Percentiles rank a stretch among this genome's conserved stretches.
Conservation (phyloP, 768 basidiomycete species). For the Psilocybe tampanensis region DNA sequence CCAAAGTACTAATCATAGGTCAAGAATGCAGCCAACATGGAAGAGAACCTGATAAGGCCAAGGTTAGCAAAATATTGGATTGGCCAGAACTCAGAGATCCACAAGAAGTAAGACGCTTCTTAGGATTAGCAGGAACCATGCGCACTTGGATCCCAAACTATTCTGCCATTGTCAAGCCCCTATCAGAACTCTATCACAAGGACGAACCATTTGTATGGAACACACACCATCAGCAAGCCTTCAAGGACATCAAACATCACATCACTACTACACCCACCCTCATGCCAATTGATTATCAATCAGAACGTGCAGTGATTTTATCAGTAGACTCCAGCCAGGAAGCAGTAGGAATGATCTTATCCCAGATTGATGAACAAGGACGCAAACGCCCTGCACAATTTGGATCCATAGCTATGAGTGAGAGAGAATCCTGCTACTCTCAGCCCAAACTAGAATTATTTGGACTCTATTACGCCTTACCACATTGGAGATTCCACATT, state of each 20-base stretch:
- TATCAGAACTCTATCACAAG: no score
- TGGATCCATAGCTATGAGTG: conserved; percentile 34
- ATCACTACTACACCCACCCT: conserved; percentile 28
- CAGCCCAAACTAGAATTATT: conserved; percentile 37
- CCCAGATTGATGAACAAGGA: conserved; percentile 18
- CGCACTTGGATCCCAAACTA: no score
- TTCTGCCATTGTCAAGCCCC: no score
- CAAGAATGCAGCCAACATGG: conserved; percentile 29
- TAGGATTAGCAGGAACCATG: no score
- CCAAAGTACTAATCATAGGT: conserved; percentile 23
- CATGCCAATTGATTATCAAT: conserved; percentile 26
- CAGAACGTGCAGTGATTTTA: conserved; percentile 23
- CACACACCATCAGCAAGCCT: conserved; percentile 15
- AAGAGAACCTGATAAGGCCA: conserved; percentile 22
- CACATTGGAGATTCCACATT: conserved; percentile 1
- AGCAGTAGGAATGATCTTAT: conserved; percentile 25
- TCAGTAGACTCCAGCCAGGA: conserved; percentile 32
- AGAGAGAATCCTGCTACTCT: conserved; percentile 33
- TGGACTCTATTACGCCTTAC: no score
- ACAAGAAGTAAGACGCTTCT: conserved; percentile 21
- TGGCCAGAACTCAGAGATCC: conserved; percentile 25
- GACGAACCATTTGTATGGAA: conserved; percentile 37
- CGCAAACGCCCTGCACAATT: conserved; percentile 26
- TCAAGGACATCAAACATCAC: conserved; percentile 26
- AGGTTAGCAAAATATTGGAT: conserved; percentile 19